phyloP scores from a whole-genome alignment of 83 land plant genomes.

The Picea abies region DNA sequence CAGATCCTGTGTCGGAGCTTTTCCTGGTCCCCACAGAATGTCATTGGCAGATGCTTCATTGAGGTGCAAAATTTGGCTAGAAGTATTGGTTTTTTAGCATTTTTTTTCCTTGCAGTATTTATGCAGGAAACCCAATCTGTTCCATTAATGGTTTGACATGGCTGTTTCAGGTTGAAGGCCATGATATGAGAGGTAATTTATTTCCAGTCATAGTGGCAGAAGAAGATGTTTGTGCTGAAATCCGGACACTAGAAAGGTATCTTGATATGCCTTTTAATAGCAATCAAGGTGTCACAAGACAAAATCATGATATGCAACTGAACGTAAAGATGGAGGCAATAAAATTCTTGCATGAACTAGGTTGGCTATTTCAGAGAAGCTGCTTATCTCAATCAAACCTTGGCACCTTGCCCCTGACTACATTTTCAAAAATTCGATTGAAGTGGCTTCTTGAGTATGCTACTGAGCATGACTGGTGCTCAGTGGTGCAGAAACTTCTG shows the following conservation, averaged over 20 bases:
- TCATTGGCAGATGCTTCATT: conserved; percentile 65
- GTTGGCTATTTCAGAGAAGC: conserved; percentile 88
- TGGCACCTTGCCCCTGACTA: conserved; percentile 13
- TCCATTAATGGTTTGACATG: neutral
- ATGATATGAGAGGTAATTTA: conserved; percentile 61
- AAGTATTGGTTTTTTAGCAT: neutral
- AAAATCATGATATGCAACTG: neutral
- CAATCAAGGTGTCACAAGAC: conserved; percentile 18
- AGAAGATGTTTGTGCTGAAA: conserved; percentile 69
- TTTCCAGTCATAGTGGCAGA: conserved; percentile 92
- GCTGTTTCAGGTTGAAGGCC: conserved; percentile 69
- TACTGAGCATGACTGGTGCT: conserved; percentile 85
- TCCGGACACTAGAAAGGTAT: conserved; percentile 61
- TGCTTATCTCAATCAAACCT: conserved; percentile 18
- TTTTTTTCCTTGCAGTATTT: neutral
- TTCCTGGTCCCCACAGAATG: conserved; percentile 43
- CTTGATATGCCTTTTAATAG: conserved; percentile 32
- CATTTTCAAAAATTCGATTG: conserved; percentile 53
- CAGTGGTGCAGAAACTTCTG: conserved; percentile 80
- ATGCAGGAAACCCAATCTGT: neutral
- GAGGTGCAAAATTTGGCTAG: conserved; percentile 43
- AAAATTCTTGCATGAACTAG: conserved; percentile 87
- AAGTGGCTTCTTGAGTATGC: conserved; percentile 76
- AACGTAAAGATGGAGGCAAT: conserved; percentile 51
- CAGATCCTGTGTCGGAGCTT: conserved; percentile 41